Percentiles rank a stretch among this genome's conserved stretches.
Conservation (phyloP, 192 early-diverging fungal species). For the Backusella parvicylindrica region DNA sequence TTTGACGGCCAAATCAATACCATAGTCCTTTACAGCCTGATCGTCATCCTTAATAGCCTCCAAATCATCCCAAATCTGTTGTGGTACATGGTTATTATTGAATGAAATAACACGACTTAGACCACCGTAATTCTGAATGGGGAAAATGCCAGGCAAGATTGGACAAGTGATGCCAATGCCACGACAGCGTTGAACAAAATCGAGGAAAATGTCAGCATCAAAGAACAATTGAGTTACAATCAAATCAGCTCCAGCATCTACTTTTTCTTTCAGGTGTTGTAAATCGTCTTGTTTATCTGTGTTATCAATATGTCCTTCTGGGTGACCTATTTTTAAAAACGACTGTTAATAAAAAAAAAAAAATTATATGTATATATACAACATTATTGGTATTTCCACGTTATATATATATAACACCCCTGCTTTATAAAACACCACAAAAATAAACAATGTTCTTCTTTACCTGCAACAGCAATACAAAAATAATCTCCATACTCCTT, state of each 20-base stretch:
- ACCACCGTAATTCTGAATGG: conserved; percentile 89
- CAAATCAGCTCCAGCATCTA: conserved; percentile 91
- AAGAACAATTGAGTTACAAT: conserved; percentile 96
- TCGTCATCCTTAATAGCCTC: conserved; percentile 95
- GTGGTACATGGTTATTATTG: conserved; percentile 83
- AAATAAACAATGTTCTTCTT: conserved; percentile 55
- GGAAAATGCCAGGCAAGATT: conserved; percentile 91
- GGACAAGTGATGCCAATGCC: conserved; percentile 70
- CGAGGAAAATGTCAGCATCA: conserved; percentile 74
- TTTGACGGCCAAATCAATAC: conserved; percentile 75
- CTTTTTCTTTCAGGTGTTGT: conserved; percentile 76
- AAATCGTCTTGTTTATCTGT: conserved; percentile 74
- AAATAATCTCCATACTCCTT: conserved; percentile 87
- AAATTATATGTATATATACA: no score
- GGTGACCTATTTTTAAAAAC: conserved; percentile 63
- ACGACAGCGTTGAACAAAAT: conserved; percentile 75
- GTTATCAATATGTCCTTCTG: conserved; percentile 89
- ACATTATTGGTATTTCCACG: background rate
- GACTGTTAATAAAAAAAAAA: background rate
- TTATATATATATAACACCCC: background rate
- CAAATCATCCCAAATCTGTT: conserved; percentile 64
- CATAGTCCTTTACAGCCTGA: conserved; percentile 92
- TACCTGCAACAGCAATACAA: conserved; percentile 95
- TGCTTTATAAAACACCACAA: background rate
- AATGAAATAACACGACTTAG: conserved; percentile 86